Base-by-base conservation (phyloP, 106 monocot species). In the Allium cepa region DNA sequence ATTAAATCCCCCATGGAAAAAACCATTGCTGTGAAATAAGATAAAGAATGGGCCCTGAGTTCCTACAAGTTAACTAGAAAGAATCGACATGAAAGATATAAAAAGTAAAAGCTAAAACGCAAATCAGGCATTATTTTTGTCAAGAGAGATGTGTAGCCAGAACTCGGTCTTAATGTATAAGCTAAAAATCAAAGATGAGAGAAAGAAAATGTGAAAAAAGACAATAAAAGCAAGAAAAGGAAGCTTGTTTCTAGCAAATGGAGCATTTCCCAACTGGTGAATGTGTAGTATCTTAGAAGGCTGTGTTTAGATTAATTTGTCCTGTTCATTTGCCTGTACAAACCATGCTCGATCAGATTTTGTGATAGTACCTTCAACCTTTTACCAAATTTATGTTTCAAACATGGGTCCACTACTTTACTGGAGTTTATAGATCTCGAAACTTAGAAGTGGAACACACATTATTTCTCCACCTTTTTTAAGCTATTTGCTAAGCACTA, bases 171-270 rank as follows among this genome's bases (percentile, higher is more conserved):
- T 36, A 4, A 36, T 36, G 36, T 36, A 36, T 36, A 36, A 36
- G 36, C 36, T 36, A 36, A 5, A 36, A 36, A 36, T 36, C 36
- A 36, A 36, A 36, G 5, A 4, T 36, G 36, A 36, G 36, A 36
- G 36, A 36, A 36, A 0, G 49, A 64, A 65, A 50, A 8, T 66
- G 52, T 14, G 26, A 18, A 66, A 66, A 8, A 52, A 66, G 50
- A 66, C 66, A 66, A 66, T 26, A 12, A 27, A 13, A 27, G 50
- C 22, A 52, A 51, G 66, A 52, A 52, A 66, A 66, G 47, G 66
- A 66, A 26, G 16, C 52, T 66, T 66, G 66, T 66, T 66, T 66
- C 51, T 66, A 66, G 66, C 66, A 66, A 66, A 66, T 66, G 66
- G 66, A 66, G 66, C 9, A 66, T 66, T 49, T n/a, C 51, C 13